A percentile compares a stretch with the other conserved stretches of the same genome.
Evolutionary conservation across 495 filamentous ascomycete species (phyloP).

Genomic region (Ramalina peruviana): DNA sequence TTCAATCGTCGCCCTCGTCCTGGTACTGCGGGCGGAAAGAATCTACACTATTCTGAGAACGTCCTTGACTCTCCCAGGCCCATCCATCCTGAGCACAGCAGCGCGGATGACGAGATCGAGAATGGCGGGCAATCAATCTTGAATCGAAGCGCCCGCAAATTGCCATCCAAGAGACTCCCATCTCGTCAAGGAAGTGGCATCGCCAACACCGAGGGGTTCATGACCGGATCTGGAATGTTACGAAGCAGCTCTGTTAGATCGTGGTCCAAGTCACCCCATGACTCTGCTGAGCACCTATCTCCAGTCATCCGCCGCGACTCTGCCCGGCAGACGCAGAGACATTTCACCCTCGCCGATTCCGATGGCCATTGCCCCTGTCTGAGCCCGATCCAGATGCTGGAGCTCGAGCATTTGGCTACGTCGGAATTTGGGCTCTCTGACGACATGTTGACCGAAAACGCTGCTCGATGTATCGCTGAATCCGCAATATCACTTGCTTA

Average conservation of each 20-base stretch:
- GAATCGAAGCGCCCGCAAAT: constrained; percentile 37
- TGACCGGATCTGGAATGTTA: constrained; percentile 3
- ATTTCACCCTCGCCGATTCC: constrained; percentile 39
- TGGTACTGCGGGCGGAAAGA: constrained; percentile 74
- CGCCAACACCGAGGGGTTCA: constrained; percentile 12
- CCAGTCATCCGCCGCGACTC: constrained; percentile 2
- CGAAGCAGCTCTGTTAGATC: neutral
- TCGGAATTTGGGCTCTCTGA: constrained; percentile 73
- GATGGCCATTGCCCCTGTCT: constrained; percentile 67
- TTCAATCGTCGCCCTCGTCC: constrained; percentile 70
- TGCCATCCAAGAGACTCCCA: constrained; percentile 32
- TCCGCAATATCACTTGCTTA: constrained; percentile 41
- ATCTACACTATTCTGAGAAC: constrained; percentile 82
- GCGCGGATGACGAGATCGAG: constrained; percentile 52
- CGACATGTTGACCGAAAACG: constrained; percentile 83
- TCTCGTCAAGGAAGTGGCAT: constrained; percentile 51
- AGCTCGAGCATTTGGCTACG: constrained; percentile 76
- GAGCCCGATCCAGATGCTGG: constrained; percentile 72
- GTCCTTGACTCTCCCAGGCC: constrained; percentile 54
- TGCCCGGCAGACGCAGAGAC: constrained; percentile 4
- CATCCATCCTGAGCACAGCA: constrained; percentile 37
- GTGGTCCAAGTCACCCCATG: no score
- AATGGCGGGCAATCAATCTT: constrained; percentile 44
- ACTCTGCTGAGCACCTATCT: neutral
- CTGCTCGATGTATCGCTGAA: constrained; percentile 75